Evolutionary conservation across 306 rosid species (phyloP), one percentile per base, ranked within the genome.

Genomic region (Oemleria cerasiformis): DNA sequence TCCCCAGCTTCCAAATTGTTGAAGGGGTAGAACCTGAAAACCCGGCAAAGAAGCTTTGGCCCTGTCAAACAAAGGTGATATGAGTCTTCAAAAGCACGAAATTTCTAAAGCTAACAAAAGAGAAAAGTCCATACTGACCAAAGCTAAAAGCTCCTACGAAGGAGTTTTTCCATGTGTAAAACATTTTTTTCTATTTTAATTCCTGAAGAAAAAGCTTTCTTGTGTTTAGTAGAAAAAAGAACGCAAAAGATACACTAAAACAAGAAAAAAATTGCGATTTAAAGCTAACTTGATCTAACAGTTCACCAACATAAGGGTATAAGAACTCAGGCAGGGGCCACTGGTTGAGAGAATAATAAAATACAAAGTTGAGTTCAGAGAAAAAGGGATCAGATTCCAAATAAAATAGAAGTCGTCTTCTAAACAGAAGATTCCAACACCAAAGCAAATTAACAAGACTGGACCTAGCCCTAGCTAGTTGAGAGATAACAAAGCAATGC

Each of bases 1-100:
- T 25, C 94, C 98, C 98, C 97, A 93, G 70, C 53, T 80, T 84
- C 96, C 98, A 79, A 93, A 91, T 82, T 93, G 93, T 38, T 73
- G 86, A 44, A 93, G 97, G 72, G 98, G 97, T 40, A 93, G 88
- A 81, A 90, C 92, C 59, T 87, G 75, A 76, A 93, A 93, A 67
- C 89, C 92, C 61, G 90, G 89, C 88, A 93, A 81, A 84, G 91
- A 86, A 71, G 97, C 98, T 81, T 75, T 82, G 23, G 75, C 84
- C 86, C 98, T 93, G 97, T 64, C 50, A 64, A 78, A 58, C 40
- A 61, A 62, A 72, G 75, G 25, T 6, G 13, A 75, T 58, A 54
- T 23, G 41, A 67, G 68, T 74, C 21, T 74, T 77, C 61, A 49
- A 25, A 57, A 19, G 51, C 67, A 48, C 50, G 23, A 6, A 21